Evolutionary conservation across 192 early-diverging fungal genomes (phyloP).

Genomic region (Oehlia diaphana): DNA sequence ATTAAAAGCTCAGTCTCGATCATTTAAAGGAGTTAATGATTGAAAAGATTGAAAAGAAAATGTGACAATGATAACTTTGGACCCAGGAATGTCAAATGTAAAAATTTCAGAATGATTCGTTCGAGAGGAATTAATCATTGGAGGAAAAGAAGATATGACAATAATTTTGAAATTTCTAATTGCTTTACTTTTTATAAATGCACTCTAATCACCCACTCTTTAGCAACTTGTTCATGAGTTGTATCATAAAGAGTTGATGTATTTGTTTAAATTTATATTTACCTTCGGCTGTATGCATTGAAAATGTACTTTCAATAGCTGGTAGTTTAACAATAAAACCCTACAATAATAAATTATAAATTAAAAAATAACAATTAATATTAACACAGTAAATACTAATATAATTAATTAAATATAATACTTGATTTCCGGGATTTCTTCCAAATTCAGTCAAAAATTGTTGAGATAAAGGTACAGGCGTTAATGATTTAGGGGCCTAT

Average conservation of each 20-base stretch:
- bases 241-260: too few relatives aligned
- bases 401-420: not conserved
- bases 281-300: slow-evolving; percentile 47
- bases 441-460: slow-evolving; percentile 44
- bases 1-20: not conserved
- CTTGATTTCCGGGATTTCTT: slow-evolving; percentile 39
- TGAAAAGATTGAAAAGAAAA: too few relatives aligned
- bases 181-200: too few relatives aligned
- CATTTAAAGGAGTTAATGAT: too few relatives aligned
- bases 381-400: not conserved
- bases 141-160: too few relatives aligned
- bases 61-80: too few relatives aligned
- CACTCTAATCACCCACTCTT: too few relatives aligned
- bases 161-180: too few relatives aligned
- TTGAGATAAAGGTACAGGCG: slow-evolving; percentile 42
- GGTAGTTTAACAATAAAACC: slow-evolving; percentile 53
- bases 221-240: too few relatives aligned
- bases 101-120: too few relatives aligned
- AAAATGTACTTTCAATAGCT: slow-evolving; percentile 58
- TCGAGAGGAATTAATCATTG: too few relatives aligned
- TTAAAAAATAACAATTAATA: not conserved
- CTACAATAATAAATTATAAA: slow-evolving; percentile 22
- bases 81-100: too few relatives aligned
- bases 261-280: not conserved
- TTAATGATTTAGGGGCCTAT: slow-evolving; percentile 16